phyloP scores from a whole-genome alignment of 768 basidiomycete species.

The Leccinum boreale region DNA sequence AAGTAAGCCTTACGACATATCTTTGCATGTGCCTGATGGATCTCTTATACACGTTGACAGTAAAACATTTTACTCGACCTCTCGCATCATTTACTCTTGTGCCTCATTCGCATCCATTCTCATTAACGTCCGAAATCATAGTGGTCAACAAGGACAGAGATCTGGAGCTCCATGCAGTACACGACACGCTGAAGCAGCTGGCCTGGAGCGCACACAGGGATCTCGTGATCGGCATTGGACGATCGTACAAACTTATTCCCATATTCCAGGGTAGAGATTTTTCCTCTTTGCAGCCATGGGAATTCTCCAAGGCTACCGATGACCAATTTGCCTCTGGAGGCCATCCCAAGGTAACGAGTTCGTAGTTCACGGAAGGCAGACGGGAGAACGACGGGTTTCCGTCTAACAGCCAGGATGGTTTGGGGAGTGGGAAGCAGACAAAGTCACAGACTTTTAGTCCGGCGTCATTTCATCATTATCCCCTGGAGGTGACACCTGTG shows the following conservation, averaged over 20 bases:
- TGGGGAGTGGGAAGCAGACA: conserved; percentile 33
- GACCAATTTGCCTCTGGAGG: conserved; percentile 20
- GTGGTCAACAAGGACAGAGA: conserved; percentile 76
- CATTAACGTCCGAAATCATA: conserved; percentile 64
- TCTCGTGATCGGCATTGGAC: conserved; percentile 56
- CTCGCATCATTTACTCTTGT: conserved; percentile 72
- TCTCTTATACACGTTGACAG: conserved; percentile 34
- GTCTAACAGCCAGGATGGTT: conserved; percentile 25
- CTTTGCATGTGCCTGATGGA: background rate
- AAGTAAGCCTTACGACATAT: conserved; percentile 44
- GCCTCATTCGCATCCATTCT: conserved; percentile 40
- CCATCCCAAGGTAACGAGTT: conserved; percentile 15
- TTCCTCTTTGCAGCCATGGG: conserved; percentile 44
- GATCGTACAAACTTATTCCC: conserved; percentile 48
- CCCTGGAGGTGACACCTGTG: conserved; percentile 28
- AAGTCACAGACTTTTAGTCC: conserved; percentile 47
- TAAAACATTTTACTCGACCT: conserved; percentile 57
- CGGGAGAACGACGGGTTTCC: conserved; percentile 61
- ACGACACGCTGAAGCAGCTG: conserved; percentile 68
- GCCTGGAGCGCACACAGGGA: conserved; percentile 75
- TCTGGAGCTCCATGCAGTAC: conserved; percentile 63
- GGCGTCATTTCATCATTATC: conserved; percentile 44
- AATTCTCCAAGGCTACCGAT: conserved; percentile 23
- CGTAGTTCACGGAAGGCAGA: conserved; percentile 39
- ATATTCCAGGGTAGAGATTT: conserved; percentile 46